Conservation (phyloP, 164 flowering plant genomes). For the Amborella trichopoda region DNA sequence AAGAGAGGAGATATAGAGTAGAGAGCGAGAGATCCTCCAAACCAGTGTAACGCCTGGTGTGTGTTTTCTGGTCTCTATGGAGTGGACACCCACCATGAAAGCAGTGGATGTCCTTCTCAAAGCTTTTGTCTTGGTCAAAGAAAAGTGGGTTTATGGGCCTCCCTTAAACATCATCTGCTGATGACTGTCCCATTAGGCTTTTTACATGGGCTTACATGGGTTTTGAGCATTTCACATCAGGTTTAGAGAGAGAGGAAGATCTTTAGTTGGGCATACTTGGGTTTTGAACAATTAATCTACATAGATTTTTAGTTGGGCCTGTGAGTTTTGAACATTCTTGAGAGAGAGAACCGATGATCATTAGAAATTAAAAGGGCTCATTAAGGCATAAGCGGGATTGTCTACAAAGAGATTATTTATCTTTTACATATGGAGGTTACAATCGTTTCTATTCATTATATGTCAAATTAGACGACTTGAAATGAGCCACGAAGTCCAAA, state of each 20-base stretch:
- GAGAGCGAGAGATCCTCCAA: conserved; percentile 16
- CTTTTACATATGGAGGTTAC: no score
- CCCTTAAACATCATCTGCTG: conserved; percentile 6
- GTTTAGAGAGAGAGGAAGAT: not conserved
- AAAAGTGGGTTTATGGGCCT: conserved; percentile 18
- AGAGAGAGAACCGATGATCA: no score
- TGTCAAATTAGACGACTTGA: no score
- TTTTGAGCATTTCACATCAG: conserved; percentile 17
- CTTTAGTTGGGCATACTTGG: conserved; percentile 3
- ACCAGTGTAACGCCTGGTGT: conserved; percentile 13
- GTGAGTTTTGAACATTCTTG: not conserved
- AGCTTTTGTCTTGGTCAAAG: conserved; percentile 33
- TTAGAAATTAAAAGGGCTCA: no score
- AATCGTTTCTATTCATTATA: no score
- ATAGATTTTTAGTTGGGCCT: conserved; percentile 8
- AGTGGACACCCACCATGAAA: conserved; percentile 32
- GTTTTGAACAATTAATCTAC: conserved; percentile 18
- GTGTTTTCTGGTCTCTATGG: conserved; percentile 20
- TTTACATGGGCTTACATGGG: conserved; percentile 20
- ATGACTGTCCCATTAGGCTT: not conserved
- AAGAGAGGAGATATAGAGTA: no score
- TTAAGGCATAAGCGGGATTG: no score
- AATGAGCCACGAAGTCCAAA: no score
- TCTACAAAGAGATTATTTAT: no score
- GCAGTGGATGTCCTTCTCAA: conserved; percentile 47